Conservation (phyloP, 768 basidiomycete genomes). For the Trametes maxima region DNA sequence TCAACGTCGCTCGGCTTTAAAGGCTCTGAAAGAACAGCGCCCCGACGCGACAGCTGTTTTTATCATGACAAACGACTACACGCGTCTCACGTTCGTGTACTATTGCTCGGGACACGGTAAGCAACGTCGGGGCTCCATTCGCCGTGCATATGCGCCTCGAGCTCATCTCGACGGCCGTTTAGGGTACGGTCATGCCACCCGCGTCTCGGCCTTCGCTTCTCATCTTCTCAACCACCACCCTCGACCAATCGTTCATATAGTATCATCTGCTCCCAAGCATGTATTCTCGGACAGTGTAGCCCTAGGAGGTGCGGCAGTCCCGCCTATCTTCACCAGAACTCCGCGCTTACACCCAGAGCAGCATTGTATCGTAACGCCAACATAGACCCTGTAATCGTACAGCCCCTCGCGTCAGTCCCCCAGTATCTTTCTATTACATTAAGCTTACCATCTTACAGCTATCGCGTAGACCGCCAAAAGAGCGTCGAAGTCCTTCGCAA, state of each 20-base stretch:
- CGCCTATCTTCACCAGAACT: neutral
- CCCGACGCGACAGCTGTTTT: neutral
- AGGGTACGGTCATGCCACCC: constrained; percentile 87
- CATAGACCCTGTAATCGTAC: constrained; percentile 80
- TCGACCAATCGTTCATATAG: constrained; percentile 57
- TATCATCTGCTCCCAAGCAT: constrained; percentile 73
- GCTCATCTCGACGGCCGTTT: neutral
- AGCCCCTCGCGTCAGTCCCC: constrained; percentile 69
- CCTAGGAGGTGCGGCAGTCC: constrained; percentile 40
- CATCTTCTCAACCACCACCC: constrained; percentile 54
- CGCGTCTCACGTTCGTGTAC: constrained; percentile 52
- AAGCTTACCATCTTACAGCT: constrained; percentile 41
- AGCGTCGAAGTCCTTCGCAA: constrained; percentile 62
- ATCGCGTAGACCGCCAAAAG: constrained; percentile 71
- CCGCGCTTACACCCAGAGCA: neutral
- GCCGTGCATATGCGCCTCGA: too few relatives aligned
- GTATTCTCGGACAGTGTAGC: constrained; percentile 69
- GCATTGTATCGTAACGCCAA: constrained; percentile 70
- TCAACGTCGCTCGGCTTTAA: neutral
- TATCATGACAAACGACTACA: constrained; percentile 6
- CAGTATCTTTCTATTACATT: neutral
- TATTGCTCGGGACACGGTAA: constrained; percentile 78
- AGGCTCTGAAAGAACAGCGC: neutral
- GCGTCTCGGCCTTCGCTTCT: constrained; percentile 72
- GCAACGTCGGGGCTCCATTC: constrained; percentile 18